phyloP scores from a whole-genome alignment of 495 filamentous ascomycete species.

The Penicillium pulvis region DNA sequence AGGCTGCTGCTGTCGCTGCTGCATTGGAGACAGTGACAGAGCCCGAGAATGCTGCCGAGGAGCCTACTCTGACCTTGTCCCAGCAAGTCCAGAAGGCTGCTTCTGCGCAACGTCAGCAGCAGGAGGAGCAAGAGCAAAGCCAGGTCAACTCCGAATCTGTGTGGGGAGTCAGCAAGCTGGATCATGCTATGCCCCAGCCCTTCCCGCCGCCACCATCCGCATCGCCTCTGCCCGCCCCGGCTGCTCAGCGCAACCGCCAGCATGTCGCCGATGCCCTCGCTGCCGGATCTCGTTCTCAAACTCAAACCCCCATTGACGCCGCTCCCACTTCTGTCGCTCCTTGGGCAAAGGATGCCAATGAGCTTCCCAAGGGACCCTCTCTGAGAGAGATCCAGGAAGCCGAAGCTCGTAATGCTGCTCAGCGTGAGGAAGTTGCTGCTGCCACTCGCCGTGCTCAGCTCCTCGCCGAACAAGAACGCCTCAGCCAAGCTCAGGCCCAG shows the following conservation, averaged over 20 bases:
- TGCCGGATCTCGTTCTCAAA: conserved; percentile 68
- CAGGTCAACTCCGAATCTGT: conserved; percentile 56
- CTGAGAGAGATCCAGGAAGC: conserved; percentile 96
- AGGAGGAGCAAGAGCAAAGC: conserved; percentile 40
- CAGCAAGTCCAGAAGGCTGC: conserved; percentile 86
- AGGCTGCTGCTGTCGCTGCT: conserved; percentile 28
- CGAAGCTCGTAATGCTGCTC: conserved; percentile 91
- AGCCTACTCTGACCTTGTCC: conserved; percentile 65
- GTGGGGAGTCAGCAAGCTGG: conserved; percentile 59
- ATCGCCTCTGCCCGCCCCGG: conserved; percentile 83
- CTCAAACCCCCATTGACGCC: conserved; percentile 69
- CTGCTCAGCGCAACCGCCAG: conserved; percentile 79
- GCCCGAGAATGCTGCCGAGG: conserved; percentile 23
- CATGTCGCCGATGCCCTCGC: conserved; percentile 82
- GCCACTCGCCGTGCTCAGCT: conserved; percentile 74
- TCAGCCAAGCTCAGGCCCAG: conserved; percentile 63
- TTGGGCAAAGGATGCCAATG: conserved; percentile 85
- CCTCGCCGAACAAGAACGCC: conserved; percentile 73
- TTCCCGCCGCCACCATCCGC: conserved; percentile 74
- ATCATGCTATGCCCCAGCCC: conserved; percentile 68
- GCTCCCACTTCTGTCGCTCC: conserved; percentile 76
- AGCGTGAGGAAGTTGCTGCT: conserved; percentile 80
- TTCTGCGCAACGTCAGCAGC: conserved; percentile 63
- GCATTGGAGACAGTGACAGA: conserved; percentile 25
- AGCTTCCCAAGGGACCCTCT: conserved; percentile 83